Base-by-base conservation (phyloP, 345 rosid genomes). In the Gossypium rotundifolium region DNA sequence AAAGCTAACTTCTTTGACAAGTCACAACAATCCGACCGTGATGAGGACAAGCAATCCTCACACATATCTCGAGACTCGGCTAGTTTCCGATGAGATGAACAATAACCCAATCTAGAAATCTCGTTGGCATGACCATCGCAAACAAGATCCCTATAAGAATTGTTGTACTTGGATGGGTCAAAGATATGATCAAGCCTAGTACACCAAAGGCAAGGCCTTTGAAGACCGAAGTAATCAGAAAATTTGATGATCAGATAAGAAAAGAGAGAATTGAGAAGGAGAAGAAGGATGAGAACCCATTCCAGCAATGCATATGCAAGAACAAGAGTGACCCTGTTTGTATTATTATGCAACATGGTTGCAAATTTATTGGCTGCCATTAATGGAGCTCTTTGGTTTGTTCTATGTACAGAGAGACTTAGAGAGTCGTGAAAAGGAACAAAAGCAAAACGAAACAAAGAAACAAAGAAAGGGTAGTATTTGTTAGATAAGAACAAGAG, bases 351-450 rank as follows among this genome's bases (percentile, higher is more conserved):
- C 38, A 93, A 64, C 83, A 87, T 79, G 51, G 91, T 89, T 46
- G 98, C 94, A 82, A 93, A 91, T 70, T 81, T 91, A 87, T 96
- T 93, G 80, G 92, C 89, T 49, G 92, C 96, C 98, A 91, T 91
- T 16, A 82, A 74, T 33, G 84, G 66, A 57, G 55, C 72, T 79
- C 75, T 75, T 18, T 11, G 62, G 69, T 66, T 81, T 74, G 75
- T 71, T 65, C 58, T 81, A 78, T 81, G 62, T 79, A 81, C 84
- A 80, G 54, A 60, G 48, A 80, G 46, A 71, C 16, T 54, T 20
- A 70, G 62, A 27, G 40, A 6, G 71, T 20, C 66, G 68, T 42
- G 12, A 11, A 48, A 61, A 49, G 62, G 64, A 68, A 38, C 27
- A 73, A 57, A 20, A 57, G 11, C 61, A 57, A 61, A 75, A 60